These are phyloP conservation scores for Kodamaea kaohsiungensis DNA, from an alignment of 805 yeast species.

Conservation along the genomic window DNA sequence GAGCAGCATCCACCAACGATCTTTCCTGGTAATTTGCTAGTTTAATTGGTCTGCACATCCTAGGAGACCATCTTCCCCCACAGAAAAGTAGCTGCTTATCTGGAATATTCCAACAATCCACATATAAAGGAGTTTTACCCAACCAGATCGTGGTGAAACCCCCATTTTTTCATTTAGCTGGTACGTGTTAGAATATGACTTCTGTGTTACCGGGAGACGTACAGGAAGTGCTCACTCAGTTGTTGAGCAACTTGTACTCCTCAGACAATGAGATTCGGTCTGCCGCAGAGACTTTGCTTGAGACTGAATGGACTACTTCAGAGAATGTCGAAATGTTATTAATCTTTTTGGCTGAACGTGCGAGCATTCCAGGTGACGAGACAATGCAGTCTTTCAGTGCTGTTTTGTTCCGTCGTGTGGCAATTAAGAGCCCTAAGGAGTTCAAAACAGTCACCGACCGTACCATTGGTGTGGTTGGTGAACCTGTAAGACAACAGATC, in stretches of 20 bases:
- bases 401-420: constrained; percentile 84
- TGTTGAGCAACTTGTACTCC: constrained; percentile 55
- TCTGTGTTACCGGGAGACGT: constrained; percentile 61
- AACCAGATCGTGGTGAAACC: background rate
- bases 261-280: constrained; percentile 78
- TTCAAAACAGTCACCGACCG: constrained; percentile 67
- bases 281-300: constrained; percentile 73
- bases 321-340: constrained; percentile 70
- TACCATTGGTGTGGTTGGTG: constrained; percentile 69
- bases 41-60: background rate
- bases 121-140: background rate
- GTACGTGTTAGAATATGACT: constrained; percentile 23
- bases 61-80: background rate
- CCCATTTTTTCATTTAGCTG: background rate
- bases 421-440: constrained; percentile 74
- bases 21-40: background rate
- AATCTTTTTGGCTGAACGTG: constrained; percentile 78
- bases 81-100: background rate
- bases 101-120: background rate
- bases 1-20: background rate
- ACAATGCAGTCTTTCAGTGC: constrained; percentile 74
- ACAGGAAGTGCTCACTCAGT: constrained; percentile 50
- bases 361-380: constrained; percentile 62
- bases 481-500: constrained; percentile 59
- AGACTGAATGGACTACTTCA: constrained; percentile 71